Evolutionary conservation across 108 stramenopile species (phyloP), one percentile per base, ranked within the genome.

Genomic region (Conticribra weissflogii): DNA sequence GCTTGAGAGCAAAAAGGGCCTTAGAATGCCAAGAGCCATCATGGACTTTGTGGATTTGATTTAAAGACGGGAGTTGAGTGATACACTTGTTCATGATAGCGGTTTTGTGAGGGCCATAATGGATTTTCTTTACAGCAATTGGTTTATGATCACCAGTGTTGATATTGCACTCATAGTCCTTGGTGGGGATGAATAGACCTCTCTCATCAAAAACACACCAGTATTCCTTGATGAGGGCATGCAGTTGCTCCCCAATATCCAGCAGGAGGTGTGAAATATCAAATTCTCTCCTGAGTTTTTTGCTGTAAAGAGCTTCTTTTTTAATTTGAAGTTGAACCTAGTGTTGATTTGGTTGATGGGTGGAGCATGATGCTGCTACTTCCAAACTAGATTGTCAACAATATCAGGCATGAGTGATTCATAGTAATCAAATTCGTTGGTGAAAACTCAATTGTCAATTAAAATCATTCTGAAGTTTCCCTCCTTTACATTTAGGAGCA

Each of bases 391-490:
- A 17, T 17, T 44, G 1, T 54, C 66, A 3, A 28, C 36, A 14
- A 24, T 56, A 2, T 19, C n/a, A n/a, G 34, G 54, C 5, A 56
- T 21, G 1, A 67, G 24, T 15, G 1, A 15, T 3, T 66, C 64
- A 32, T 30, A 53, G 0, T 51, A 25, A 21, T 66, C 27, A 3
- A 34, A 45, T 27, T 56, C 23, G 21, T 67, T 41, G 17, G 66
- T 54, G 19, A 45, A 55, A 2, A 54, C 67, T n/a, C 55, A 23
- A 29, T 68, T 45, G 30, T 68, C 67, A 25, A 70, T n/a, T 19
- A 52, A 70, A 4, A 50, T 24, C n/a, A 30, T 59, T 69, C 2
- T 15, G 27, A 5, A 24, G 12, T 12, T 54, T 41, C 1, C 28
- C 14, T 21, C 45, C 27, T 3, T 12, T 57, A 1, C 9, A n/a